A percentile compares a stretch with the other conserved stretches of the same genome.
Conservation (phyloP, 176 grass and related monocot species). For the Musa troglodytarum region DNA sequence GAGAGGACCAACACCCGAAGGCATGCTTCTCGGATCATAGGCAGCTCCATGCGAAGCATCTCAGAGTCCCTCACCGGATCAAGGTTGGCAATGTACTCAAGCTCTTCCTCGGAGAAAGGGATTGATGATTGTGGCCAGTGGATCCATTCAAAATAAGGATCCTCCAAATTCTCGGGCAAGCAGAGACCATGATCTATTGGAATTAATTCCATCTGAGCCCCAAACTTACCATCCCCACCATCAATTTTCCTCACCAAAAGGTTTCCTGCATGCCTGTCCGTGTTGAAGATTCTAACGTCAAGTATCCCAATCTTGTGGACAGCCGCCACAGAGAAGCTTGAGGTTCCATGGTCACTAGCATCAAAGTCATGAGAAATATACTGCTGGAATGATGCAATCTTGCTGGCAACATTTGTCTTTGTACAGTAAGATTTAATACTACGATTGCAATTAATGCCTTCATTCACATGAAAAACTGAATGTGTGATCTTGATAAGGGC, state of each 20-base stretch:
- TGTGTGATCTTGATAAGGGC: conserved; percentile 68
- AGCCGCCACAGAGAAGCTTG: conserved; percentile 60
- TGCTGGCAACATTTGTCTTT: conserved; percentile 35
- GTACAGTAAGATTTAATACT: conserved; percentile 23
- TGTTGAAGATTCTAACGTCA: conserved; percentile 75
- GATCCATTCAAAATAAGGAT: conserved; percentile 99
- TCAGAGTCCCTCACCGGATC: conserved; percentile 74
- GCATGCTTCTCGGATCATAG: conserved; percentile 84
- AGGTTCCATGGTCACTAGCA: conserved; percentile 69
- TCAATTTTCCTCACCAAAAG: conserved; percentile 52
- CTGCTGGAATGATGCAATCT: conserved; percentile 73
- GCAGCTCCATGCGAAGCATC: conserved; percentile 62
- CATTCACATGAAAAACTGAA: conserved; percentile 53
- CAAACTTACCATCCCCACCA: conserved; percentile 37
- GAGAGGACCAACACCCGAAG: conserved; percentile 76
- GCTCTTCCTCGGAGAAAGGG: conserved; percentile 69
- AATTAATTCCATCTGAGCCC: conserved; percentile 44
- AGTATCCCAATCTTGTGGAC: conserved; percentile 82
- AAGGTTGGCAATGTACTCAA: conserved; percentile 64
- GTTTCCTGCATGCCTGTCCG: conserved; percentile 66
- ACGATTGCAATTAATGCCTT: conserved; percentile 16
- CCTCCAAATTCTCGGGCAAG: conserved; percentile 79
- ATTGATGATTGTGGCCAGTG: conserved; percentile 86
- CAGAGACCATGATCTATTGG: conserved; percentile 83
- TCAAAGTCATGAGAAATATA: conserved; percentile 77